These are phyloP conservation scores for Lunasporangiospora selenospora DNA, from an alignment of 192 early-diverging fungal genomes.

Conservation along the genomic window DNA sequence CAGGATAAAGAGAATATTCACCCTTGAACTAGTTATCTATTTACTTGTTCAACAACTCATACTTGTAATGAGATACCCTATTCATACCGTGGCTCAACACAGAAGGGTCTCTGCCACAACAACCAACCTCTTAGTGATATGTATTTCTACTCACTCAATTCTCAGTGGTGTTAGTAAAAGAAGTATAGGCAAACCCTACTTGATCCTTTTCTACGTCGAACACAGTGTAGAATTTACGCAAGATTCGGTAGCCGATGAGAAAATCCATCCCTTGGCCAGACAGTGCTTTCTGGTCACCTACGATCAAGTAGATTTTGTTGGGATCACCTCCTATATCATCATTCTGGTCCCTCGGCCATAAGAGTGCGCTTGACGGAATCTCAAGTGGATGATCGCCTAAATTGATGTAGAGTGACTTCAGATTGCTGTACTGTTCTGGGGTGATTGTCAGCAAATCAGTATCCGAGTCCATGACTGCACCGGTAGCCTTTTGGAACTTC, in stretches of 20 bases:
- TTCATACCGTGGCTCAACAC: too few relatives aligned
- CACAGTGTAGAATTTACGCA: conserved; percentile 2
- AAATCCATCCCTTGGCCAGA: not conserved
- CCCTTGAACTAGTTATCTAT: too few relatives aligned
- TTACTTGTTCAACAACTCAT: too few relatives aligned
- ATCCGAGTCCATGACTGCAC: not conserved
- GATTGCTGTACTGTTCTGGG: not conserved
- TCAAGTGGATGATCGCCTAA: not conserved
- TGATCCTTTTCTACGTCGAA: not conserved
- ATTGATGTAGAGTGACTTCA: conserved; percentile 2
- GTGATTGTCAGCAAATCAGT: conserved; percentile 3
- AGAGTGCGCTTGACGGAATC: conserved; percentile 4
- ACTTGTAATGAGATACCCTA: too few relatives aligned
- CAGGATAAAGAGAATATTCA: too few relatives aligned
- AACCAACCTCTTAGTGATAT: too few relatives aligned
- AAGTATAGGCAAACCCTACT: conserved; percentile 2
- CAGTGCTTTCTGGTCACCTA: not conserved
- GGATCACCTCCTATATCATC: conserved; percentile 1
- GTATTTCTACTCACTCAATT: too few relatives aligned
- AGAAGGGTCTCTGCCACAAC: too few relatives aligned
- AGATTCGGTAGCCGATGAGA: not conserved
- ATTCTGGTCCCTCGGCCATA: conserved; percentile 7
- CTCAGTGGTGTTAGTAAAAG: not conserved
- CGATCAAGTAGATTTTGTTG: conserved; percentile 9
- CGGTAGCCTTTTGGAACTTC: not conserved